Conservation (phyloP, 2,329 filamentous ascomycete genomes). For the Myriosclerotinia scirpicola region DNA sequence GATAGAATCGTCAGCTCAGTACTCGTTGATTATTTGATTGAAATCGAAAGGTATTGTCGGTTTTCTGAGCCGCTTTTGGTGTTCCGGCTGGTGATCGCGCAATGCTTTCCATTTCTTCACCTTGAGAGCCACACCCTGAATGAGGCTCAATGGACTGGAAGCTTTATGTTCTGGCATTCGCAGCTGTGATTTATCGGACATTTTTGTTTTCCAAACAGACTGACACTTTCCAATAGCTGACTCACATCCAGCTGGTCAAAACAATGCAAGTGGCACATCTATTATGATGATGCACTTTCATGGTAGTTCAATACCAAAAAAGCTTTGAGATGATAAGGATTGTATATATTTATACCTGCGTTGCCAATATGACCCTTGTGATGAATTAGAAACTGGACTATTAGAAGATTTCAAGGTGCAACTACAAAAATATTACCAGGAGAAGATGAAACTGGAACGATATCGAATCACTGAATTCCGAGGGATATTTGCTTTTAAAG, state of each 20-base stretch:
- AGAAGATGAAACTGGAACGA: not conserved
- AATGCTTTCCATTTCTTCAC: not conserved
- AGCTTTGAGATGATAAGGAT: conserved; percentile 14
- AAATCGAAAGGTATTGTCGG: not conserved
- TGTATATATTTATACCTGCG: not conserved
- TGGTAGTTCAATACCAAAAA: conserved; percentile 16
- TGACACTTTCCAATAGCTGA: not conserved
- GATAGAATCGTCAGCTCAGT: not conserved
- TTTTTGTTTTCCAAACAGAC: not conserved
- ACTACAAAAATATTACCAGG: too few relatives aligned
- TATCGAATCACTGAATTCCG: conserved; percentile 11
- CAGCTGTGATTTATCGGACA: too few relatives aligned
- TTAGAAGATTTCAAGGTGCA: too few relatives aligned
- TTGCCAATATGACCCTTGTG: conserved; percentile 12
- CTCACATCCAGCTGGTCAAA: not conserved
- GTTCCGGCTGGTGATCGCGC: not conserved
- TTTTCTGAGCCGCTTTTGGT: not conserved
- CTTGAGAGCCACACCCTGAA: not conserved
- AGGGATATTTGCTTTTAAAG: not conserved
- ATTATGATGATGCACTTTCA: conserved; percentile 3
- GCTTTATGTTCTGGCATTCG: not conserved
- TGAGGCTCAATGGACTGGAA: not conserved
- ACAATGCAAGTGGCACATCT: not conserved
- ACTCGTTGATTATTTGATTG: not conserved
- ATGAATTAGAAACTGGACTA: not conserved